phyloP scores from a whole-genome alignment of 352 stramenopile genomes.

The Globisporangium orthogonon region DNA sequence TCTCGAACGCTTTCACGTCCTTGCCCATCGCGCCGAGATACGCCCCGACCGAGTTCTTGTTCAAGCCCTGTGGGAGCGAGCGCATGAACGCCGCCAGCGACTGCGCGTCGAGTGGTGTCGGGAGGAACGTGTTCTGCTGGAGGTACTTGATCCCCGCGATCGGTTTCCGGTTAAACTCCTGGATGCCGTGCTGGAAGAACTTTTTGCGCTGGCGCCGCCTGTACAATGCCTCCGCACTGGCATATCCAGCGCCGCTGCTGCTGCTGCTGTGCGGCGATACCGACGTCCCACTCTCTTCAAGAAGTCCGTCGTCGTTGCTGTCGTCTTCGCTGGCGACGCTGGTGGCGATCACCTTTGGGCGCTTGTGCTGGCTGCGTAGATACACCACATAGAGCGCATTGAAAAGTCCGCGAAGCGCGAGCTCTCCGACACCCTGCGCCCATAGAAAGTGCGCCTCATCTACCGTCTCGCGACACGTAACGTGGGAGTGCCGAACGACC shows the following conservation, averaged over 20 bases:
- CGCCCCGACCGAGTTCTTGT: constrained; percentile 74
- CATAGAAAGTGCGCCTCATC: constrained; percentile 68
- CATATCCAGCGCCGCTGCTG: constrained; percentile 13
- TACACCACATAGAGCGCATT: constrained; percentile 77
- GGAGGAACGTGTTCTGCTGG: constrained; percentile 72
- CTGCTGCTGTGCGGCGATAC: not conserved
- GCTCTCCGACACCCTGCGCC: constrained; percentile 59
- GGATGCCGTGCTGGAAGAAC: constrained; percentile 80
- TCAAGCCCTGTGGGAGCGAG: constrained; percentile 69
- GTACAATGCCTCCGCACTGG: constrained; percentile 41
- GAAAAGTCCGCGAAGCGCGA: constrained; percentile 60
- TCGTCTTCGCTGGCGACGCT: constrained; percentile 19
- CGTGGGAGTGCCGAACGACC: constrained; percentile 54
- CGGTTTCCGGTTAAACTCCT: constrained; percentile 94
- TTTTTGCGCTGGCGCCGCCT: constrained; percentile 73
- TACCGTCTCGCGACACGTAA: constrained; percentile 61
- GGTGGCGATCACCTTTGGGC: constrained; percentile 21
- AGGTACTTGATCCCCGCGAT: constrained; percentile 87
- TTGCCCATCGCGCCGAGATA: constrained; percentile 87
- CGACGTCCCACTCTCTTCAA: constrained; percentile 19
- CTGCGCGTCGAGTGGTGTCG: constrained; percentile 62
- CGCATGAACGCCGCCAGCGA: constrained; percentile 85
- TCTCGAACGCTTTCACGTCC: constrained; percentile 68
- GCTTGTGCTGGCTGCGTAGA: constrained; percentile 31
- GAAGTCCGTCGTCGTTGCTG: constrained; percentile 21